Percentiles rank a stretch among this genome's conserved stretches.
Evolutionary conservation across 345 rosid species (phyloP).

Genomic region (Abelmoschus esculentus): DNA sequence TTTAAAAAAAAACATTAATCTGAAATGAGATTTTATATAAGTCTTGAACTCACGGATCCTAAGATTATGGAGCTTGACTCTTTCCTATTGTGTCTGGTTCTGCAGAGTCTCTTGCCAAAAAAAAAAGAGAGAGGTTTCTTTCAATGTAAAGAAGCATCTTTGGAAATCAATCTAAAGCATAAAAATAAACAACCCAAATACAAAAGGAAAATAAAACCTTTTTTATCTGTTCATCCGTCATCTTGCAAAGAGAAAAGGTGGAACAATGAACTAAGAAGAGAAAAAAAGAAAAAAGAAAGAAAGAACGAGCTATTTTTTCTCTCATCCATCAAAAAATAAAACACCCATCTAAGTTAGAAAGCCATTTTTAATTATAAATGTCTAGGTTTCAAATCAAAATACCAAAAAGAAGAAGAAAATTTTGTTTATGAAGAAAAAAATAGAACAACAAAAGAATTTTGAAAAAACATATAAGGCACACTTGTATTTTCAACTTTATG

Average conservation of each 20-base stretch:
- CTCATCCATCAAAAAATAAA: constrained; percentile 20
- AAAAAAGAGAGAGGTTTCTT: background rate
- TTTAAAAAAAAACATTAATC: background rate
- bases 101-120: background rate
- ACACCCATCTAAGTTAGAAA: constrained; percentile 14
- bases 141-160: background rate
- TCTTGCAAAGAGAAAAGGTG: background rate
- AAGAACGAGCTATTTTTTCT: constrained; percentile 20
- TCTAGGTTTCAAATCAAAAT: background rate
- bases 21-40: background rate
- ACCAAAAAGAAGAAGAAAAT: too few species aligned
- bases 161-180: background rate
- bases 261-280: background rate
- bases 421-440: background rate
- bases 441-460: background rate
- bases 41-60: constrained; percentile 5
- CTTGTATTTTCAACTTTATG: constrained; percentile 1
- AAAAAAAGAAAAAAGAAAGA: background rate
- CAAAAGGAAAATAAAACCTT: background rate
- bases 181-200: constrained; percentile 5
- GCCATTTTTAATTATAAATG: background rate
- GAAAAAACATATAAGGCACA: too few species aligned
- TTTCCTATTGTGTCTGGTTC: constrained; percentile 17
- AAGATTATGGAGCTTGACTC: constrained; percentile 6
- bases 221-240: background rate